A percentile compares a stretch with the other conserved stretches of the same genome.
Conservation (phyloP, 106 monocot genomes). For the Allium cepa region DNA sequence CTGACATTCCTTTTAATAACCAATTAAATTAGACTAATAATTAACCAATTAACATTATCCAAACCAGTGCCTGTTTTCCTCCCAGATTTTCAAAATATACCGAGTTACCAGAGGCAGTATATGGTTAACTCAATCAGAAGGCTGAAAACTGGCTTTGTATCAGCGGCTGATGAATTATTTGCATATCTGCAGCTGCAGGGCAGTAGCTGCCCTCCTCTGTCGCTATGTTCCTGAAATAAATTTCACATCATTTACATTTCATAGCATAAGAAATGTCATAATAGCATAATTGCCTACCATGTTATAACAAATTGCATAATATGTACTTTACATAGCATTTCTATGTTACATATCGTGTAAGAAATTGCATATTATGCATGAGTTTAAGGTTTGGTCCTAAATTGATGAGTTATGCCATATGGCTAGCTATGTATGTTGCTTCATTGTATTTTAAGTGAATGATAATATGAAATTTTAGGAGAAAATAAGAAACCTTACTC, state of each 20-base stretch:
- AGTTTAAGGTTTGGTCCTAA: not conserved
- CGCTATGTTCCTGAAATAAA: constrained; percentile 28
- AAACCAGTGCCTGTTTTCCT: too few relatives aligned
- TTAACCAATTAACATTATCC: too few relatives aligned
- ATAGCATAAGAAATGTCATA: not conserved
- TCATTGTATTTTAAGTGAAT: not conserved
- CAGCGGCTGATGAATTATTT: constrained; percentile 25
- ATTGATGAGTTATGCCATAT: not conserved
- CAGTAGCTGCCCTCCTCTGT: constrained; percentile 12
- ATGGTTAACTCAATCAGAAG: constrained; percentile 6
- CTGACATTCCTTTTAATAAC: too few relatives aligned
- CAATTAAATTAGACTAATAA: too few relatives aligned
- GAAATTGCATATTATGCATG: not conserved
- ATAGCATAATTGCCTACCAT: not conserved
- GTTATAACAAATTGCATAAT: not conserved
- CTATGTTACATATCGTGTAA: not conserved
- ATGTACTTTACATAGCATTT: not conserved
- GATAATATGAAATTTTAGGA: not conserved
- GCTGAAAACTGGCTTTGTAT: constrained; percentile 11
- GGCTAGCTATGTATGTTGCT: not conserved
- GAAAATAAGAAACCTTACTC: constrained; percentile 38
- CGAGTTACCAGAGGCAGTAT: too few relatives aligned
- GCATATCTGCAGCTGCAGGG: constrained; percentile 23
- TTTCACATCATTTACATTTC: not conserved
- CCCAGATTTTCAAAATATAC: too few relatives aligned